These are phyloP conservation scores for Apostasia shenzhenica DNA, from an alignment of 106 monocot genomes.

Conservation along the genomic window DNA sequence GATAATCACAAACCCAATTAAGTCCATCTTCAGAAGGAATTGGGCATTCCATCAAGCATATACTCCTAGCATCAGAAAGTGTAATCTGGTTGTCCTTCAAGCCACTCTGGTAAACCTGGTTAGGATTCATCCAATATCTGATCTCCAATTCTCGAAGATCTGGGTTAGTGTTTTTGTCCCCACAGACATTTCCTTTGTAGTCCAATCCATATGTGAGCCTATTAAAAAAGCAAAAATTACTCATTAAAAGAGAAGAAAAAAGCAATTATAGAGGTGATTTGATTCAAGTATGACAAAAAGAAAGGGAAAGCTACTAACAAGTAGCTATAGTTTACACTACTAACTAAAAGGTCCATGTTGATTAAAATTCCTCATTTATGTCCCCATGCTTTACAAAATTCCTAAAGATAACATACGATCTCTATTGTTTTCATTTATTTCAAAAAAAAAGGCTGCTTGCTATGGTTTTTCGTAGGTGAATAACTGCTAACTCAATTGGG, in stretches of 20 bases:
- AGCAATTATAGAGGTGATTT: not conserved
- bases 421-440: too few species aligned
- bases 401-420: too few species aligned
- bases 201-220: constrained; percentile 95
- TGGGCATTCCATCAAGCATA: constrained; percentile 79
- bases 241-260: constrained; percentile 3
- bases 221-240: constrained; percentile 7
- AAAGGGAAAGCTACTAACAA: too few species aligned
- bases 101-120: constrained; percentile 67
- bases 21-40: constrained; percentile 79
- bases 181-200: constrained; percentile 97
- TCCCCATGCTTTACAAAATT: too few species aligned
- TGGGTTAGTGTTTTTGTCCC: constrained; percentile 60
- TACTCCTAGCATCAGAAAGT: constrained; percentile 45
- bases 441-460: too few species aligned
- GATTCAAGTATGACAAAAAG: too few species aligned
- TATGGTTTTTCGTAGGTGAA: too few species aligned
- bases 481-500: too few species aligned
- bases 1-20: constrained; percentile 93
- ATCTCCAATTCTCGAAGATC: constrained; percentile 69
- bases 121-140: constrained; percentile 69
- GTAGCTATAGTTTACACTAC: not conserved
- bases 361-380: too few species aligned
- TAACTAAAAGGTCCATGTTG: not conserved
- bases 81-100: constrained; percentile 40